Base-by-base conservation (phyloP, 1,139 yeast genomes). In the Suhomyces guaymorum region DNA sequence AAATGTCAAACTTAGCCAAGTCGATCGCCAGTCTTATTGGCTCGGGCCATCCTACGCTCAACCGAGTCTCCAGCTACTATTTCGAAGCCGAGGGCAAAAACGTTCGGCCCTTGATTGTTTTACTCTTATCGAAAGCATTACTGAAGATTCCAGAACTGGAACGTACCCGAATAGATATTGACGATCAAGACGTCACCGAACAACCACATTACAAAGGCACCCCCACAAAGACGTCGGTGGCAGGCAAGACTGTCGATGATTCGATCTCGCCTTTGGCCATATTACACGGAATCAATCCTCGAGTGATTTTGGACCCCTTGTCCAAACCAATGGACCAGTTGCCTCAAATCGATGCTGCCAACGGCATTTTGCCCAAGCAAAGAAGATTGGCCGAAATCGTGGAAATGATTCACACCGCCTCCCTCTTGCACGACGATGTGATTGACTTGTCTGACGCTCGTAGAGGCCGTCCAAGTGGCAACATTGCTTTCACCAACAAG, bases 361-460 rank as follows among this genome's bases (percentile, higher is more conserved):
- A 74, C 49, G 92, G 92, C 0, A 88, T 92, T 34, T 68, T 90
- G 41, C 97, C 98, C 30, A 89, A 92, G 48, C 99, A 92, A 62
- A 73, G 97, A 46, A 75, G 98, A 39, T 70, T 92, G 41, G 98
- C 98, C 0, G 98, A 92, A 63, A 90, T 92, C 51, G 96, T 92
- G 9, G 99, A 92, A 61, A 88, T 92, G 96, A 92, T 92, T 46
- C 98, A 92, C 59, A 92, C 98, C 2, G 97, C 98, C 2, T 84
- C 95, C n/a, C 66, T 92, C 44, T 73, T 92, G 35, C 99, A 92
- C 59, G 99, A 92, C 63, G 99, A 92, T 59, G 98, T 92, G 42
- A 90, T 94, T 52, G 99, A 92, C 63, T 78, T 83, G 51, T 83
- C 96, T 0, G 97, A 88, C 52, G 75, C 94, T 16, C 75, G 98